Evolutionary conservation across 257 asterid species (phyloP), one percentile per base, ranked within the genome.

Genomic region (Eustoma russellianum): DNA sequence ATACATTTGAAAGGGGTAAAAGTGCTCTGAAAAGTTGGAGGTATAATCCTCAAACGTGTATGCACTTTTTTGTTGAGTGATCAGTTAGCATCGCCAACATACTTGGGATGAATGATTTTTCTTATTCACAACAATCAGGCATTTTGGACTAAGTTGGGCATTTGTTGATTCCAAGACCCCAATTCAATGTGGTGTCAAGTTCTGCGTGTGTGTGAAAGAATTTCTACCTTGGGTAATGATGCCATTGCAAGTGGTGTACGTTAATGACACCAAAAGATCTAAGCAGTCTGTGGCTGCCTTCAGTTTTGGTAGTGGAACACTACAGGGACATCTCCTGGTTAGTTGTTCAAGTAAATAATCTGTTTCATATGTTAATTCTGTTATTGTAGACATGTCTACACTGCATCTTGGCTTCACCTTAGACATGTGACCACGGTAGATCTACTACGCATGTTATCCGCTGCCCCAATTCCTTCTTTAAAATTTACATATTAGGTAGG

Each of bases 281-380:
- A 70, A 66, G 17, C 75, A 55, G 44, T 67, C 55, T 12, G 38
- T 58, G 55, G 83, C 93, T 44, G 88, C 94, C 0, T 92, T 79
- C 65, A 41, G 94, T 64, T 92, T 74, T 61, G 97, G 97, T 43
- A 73, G 95, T 38, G 99, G 99, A 57, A 92, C 99, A 46, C 95
- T 92, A 51, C 79, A 78, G 62, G 99, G 99, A 59, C 97, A 88
- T 72, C 61, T 88, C 50, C 78, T 88, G 95, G 95, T 85, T 54
- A 61, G 70, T 69, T 61, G 8, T 38, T 38, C 12, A 38, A 38
- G 5, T 38, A 38, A 38, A 7, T 5, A 6, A 6, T 5, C 30
- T 38, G 6, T 38, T 6, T 38, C 43, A 38, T 38, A 10, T 38
- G 1, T n/a, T n/a, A n/a, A n/a, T n/a, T n/a, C 43, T 38, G 43